Base-by-base conservation (phyloP, 1,284 basidiomycete species). In the Moniliophthora roreri region DNA sequence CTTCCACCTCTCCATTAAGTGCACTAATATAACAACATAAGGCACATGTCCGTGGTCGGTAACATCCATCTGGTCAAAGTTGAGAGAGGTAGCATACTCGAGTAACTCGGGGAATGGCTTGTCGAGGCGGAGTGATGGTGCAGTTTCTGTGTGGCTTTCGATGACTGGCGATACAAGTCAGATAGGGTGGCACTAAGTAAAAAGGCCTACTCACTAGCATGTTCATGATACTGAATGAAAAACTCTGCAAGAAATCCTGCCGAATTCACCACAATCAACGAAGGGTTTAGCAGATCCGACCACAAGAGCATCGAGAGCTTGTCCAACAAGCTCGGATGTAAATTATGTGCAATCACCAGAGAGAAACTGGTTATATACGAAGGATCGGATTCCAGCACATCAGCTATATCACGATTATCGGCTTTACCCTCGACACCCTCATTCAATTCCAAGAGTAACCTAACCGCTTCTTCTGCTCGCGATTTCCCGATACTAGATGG, bases 191-290 rank as follows among this genome's bases (percentile, higher is more conserved):
- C 18, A 21, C 53, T 18, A 18, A 40, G 6, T 37, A 38, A 26
- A 9, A n/a, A n/a, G n/a, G n/a, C n/a, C n/a, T 23, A 75, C 87
- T 61, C 60, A 94, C 94, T 80, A 56, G 87, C 78, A 64, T 96
- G 89, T 64, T 95, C 91, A 57, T 89, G 83, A 59, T 91, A 88
- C 66, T 97, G 95, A 44, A 94, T 85, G 59, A 83, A 85, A 57
- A 97, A 86, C 53, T 91, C 87, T n/a, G 91, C 91, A 1, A 95
- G 73, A 68, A 97, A 95, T 0, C 95, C 95, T 15, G 91, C 87
- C 2, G 88, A 91, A 55, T 88, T 80, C 24, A 95, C 84, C 10
- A 86, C 78, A 9, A 95, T 80, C 48, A 97, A 77, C 4, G 89
- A 81, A 51, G 84, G 90, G 60, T 69, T 69, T 21, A 72, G 68